These are phyloP conservation scores for Cichorium intybus DNA, from an alignment of 140 eudicot species.

Conservation along the genomic window DNA sequence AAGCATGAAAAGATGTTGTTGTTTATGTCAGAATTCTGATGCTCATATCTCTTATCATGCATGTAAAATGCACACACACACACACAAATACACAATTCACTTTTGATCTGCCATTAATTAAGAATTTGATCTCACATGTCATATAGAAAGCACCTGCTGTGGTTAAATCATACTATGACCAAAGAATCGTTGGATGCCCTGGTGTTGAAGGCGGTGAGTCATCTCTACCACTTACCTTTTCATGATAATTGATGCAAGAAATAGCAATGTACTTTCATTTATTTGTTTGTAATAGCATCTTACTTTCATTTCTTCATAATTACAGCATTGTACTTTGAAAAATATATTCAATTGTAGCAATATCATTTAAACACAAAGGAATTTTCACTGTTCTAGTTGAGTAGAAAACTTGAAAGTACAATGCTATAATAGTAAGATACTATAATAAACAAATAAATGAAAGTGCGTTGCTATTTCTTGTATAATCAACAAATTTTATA, in stretches of 20 bases:
- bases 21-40: neutral
- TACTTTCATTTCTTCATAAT: neutral
- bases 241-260: neutral
- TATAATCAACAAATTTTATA: neutral
- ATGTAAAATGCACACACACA: too few relatives aligned
- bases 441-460: too few relatives aligned
- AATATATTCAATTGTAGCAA: too few relatives aligned
- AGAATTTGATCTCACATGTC: neutral
- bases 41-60: neutral
- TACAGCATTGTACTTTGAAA: too few relatives aligned
- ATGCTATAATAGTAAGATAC: too few relatives aligned
- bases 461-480: neutral
- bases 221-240: neutral
- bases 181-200: constrained; percentile 82
- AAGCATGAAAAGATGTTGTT: neutral
- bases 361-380: too few relatives aligned
- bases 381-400: too few relatives aligned
- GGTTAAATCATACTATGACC: constrained; percentile 65
- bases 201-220: constrained; percentile 79
- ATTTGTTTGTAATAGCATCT: too few relatives aligned
- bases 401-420: too few relatives aligned
- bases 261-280: neutral
- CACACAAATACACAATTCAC: too few relatives aligned
- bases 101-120: too few relatives aligned
- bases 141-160: constrained; percentile 75